Evolutionary conservation across 352 stramenopile genomes (phyloP), one percentile per base, ranked within the genome.

Genomic region (Elongisporangium anandrum): DNA sequence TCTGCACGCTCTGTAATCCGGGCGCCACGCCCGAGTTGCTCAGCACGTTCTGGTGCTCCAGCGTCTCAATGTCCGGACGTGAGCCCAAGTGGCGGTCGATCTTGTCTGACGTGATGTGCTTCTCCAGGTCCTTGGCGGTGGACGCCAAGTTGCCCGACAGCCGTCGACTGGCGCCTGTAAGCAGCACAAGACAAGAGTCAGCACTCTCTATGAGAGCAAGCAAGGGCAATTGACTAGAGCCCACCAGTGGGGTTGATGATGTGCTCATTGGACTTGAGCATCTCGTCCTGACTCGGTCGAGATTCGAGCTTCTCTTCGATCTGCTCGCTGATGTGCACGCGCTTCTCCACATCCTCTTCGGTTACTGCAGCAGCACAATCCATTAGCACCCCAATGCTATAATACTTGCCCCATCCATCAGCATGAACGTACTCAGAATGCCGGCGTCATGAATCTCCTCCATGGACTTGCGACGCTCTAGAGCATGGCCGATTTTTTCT

Each of bases 1-100:
- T 89, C 61, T 91, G 81, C 2, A 92, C 81, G 55, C 77, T 68
- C 58, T 91, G 81, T 5, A 95, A 60, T 50, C 72, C 69, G 1
- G 80, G 65, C 12, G 84, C 76, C 4, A 90, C 74, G 38, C 58
- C 82, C 5, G 71, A 70, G 17, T 79, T 75, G 20, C 61, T 58
- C 7, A 92, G 64, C 63, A 90, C 58, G 24, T 89, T 75, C 52
- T 69, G 70, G 54, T 87, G 68, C 54, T 87, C 73, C 16, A 89
- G 69, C 21, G 74, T 73, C 34, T 87, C 72, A 0, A 66, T 57
- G 47, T 92, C 81, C 0, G 84, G 84, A 23, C 84, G 84, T 16
- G 68, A 63, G 24, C 73, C 72, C 3, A 94, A 59, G 24, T 81
- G 65, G 10, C 83, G 79, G 51, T 94, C 84, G 29, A 94, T 85